A percentile compares a stretch with the other conserved stretches of the same genome.
phyloP scores from a whole-genome alignment of 1,139 yeast genomes.

The Magnusiomyces suaveolens region DNA sequence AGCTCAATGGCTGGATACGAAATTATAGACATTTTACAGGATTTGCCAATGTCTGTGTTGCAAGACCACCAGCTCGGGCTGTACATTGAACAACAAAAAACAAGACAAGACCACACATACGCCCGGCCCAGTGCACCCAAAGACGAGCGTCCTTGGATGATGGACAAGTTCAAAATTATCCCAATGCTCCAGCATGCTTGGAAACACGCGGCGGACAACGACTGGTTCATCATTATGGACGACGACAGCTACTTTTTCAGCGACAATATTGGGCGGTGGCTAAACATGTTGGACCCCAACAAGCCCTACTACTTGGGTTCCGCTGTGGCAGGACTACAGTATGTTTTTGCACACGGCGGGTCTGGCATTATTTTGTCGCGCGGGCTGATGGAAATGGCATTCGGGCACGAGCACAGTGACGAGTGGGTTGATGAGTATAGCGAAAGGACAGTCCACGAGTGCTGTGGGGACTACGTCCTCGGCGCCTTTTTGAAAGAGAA shows the following conservation, averaged over 20 bases:
- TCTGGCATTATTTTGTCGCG: constrained; percentile 14
- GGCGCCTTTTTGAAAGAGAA: constrained; percentile 24
- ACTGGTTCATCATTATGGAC: constrained; percentile 34
- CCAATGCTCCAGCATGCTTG: constrained; percentile 34
- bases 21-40: constrained; percentile 29
- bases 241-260: constrained; percentile 31
- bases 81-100: constrained; percentile 11
- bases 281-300: constrained; percentile 23
- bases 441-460: constrained; percentile 22
- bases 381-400: constrained; percentile 17
- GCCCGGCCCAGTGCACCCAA: neutral
- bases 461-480: constrained; percentile 33
- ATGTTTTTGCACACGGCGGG: constrained; percentile 34
- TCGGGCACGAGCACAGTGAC: constrained; percentile 15
- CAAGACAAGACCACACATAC: constrained; percentile 11
- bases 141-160: constrained; percentile 24
- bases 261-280: constrained; percentile 25
- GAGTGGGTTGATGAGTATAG: constrained; percentile 25
- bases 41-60: constrained; percentile 16
- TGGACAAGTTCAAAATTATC: constrained; percentile 34
- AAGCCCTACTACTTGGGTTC: constrained; percentile 25
- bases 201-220: constrained; percentile 23
- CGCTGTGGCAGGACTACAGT: constrained; percentile 19
- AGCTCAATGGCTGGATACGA: constrained; percentile 29
- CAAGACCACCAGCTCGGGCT: constrained; percentile 11